These are phyloP conservation scores for Pulveroboletus sp. DNA, from an alignment of 768 basidiomycete species.

Conservation along the genomic window DNA sequence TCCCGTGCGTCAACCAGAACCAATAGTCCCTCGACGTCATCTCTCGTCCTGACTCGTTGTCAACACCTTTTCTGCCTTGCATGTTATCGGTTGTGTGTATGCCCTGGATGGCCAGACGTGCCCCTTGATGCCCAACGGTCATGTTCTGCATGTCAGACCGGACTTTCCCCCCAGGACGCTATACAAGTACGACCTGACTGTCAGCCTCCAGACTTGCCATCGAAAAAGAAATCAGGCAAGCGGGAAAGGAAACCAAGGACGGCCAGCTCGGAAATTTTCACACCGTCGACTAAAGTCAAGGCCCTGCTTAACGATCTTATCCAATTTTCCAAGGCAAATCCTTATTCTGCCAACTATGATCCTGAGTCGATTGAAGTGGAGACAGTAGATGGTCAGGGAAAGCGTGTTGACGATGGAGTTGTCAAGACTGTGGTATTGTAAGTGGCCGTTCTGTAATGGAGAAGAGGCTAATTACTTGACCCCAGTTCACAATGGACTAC, in stretches of 20 bases:
- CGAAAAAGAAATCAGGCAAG: slow-evolving; percentile 64
- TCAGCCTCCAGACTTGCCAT: slow-evolving; percentile 34
- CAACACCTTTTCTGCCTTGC: slow-evolving; percentile 88
- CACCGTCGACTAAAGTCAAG: slow-evolving; percentile 86
- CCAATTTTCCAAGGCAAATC: slow-evolving; percentile 80
- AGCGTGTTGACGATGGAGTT: slow-evolving; percentile 62
- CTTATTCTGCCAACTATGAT: slow-evolving; percentile 85
- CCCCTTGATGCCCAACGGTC: slow-evolving; percentile 50
- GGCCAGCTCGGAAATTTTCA: slow-evolving; percentile 50
- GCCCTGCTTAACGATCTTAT: slow-evolving; percentile 79
- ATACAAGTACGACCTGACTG: slow-evolving; percentile 75
- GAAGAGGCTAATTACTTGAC: slow-evolving; percentile 13
- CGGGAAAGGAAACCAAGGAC: slow-evolving; percentile 68
- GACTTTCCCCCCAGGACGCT: slow-evolving; percentile 68
- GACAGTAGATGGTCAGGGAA: slow-evolving; percentile 73
- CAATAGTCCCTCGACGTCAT: slow-evolving; percentile 62
- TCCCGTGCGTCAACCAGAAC: slow-evolving; percentile 76
- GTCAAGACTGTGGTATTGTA: slow-evolving; percentile 96
- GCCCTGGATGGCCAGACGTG: slow-evolving; percentile 77
- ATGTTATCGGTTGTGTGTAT: slow-evolving; percentile 83
- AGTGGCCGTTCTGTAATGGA: slow-evolving; percentile 34
- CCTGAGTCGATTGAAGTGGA: slow-evolving; percentile 69
- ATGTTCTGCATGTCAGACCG: slow-evolving; percentile 78
- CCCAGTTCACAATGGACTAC: slow-evolving; percentile 88
- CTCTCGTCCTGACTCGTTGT: slow-evolving; percentile 83